A percentile compares a stretch with the other conserved stretches of the same genome.
These are phyloP conservation scores for Umbelopsis isabellina DNA, from an alignment of 192 early-diverging fungal species.

Conservation along the genomic window DNA sequence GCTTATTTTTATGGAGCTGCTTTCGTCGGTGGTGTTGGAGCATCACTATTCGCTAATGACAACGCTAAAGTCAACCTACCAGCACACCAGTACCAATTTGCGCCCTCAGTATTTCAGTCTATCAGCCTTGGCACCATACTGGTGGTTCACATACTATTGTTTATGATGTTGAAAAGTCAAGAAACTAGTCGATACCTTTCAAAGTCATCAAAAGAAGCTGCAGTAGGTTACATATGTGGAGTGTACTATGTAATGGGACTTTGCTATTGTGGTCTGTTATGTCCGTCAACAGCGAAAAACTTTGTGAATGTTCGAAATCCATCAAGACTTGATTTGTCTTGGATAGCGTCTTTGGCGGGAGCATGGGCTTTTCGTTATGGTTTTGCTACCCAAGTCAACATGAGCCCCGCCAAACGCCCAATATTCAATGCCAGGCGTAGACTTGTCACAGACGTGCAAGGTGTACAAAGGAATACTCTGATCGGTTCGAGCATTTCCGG, in stretches of 20 bases:
- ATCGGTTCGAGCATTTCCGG: not conserved
- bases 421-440: not conserved
- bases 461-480: not conserved
- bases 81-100: not conserved
- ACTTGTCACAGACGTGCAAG: not conserved
- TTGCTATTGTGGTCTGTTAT: not conserved
- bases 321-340: not conserved
- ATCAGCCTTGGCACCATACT: not conserved
- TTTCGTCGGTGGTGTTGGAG: not conserved
- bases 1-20: not conserved
- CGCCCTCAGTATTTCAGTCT: not conserved
- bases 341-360: not conserved
- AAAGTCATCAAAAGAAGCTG: not conserved
- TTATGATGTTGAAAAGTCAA: not conserved
- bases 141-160: not conserved
- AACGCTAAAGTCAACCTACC: not conserved
- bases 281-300: not conserved
- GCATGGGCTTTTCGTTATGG: not conserved
- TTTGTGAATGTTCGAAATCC: constrained; percentile 5
- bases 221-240: not conserved
- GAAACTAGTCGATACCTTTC: not conserved
- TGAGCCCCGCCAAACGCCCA: not conserved
- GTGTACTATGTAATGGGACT: constrained; percentile 18
- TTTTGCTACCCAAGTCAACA: not conserved
- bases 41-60: not conserved